Conservation (phyloP, 225 moss, liverwort and hornwort species). For the Neckera pumila region DNA sequence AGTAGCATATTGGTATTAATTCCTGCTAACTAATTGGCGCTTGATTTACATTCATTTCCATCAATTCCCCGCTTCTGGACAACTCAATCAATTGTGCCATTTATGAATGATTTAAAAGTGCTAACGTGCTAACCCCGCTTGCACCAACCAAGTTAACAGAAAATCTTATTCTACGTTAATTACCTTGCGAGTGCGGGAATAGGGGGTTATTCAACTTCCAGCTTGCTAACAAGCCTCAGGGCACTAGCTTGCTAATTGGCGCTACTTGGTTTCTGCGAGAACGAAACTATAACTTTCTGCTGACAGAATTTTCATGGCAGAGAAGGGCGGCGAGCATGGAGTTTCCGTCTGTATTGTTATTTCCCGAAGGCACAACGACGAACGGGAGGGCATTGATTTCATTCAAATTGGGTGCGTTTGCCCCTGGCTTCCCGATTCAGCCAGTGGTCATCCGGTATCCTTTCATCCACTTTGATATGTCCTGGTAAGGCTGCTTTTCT, state of each 20-base stretch:
- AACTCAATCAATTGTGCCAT: background rate
- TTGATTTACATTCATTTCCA: background rate
- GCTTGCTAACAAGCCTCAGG: background rate
- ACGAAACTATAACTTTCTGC: background rate
- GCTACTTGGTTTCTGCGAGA: background rate
- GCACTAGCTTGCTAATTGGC: background rate
- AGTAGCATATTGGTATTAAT: background rate
- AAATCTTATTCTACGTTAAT: background rate
- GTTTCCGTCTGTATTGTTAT: slow-evolving; percentile 68
- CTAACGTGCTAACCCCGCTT: background rate
- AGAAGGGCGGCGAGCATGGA: slow-evolving; percentile 58
- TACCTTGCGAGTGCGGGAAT: background rate
- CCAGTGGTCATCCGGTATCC: slow-evolving; percentile 91
- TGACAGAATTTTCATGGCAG: slow-evolving; percentile 30
- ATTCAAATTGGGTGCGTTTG: slow-evolving; percentile 81
- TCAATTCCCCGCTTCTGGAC: background rate
- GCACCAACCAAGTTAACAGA: background rate
- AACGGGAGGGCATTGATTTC: slow-evolving; percentile 83
- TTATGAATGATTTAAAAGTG: background rate
- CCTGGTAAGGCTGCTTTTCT: slow-evolving; percentile 36
- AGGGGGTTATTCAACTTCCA: background rate
- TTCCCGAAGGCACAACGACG: slow-evolving; percentile 88
- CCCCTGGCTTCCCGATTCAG: slow-evolving; percentile 80
- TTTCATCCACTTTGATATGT: slow-evolving; percentile 42
- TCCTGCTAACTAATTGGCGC: background rate